A percentile compares a stretch with the other conserved stretches of the same genome.
Evolutionary conservation across 2,329 filamentous ascomycete species (phyloP).

Genomic region (Septoria linicola): DNA sequence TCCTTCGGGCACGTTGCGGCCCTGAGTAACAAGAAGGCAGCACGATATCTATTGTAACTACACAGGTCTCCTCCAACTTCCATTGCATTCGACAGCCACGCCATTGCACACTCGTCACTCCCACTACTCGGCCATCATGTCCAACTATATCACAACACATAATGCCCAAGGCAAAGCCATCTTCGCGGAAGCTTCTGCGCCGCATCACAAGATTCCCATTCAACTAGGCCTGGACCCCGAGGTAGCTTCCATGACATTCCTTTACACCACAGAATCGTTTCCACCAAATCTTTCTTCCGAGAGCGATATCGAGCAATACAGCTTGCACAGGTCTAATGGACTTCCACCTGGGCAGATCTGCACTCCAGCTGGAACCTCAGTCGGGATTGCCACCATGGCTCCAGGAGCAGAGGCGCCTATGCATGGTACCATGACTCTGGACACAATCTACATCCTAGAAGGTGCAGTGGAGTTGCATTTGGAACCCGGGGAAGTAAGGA

Average conservation of each 20-base stretch:
- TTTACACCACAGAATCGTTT: slow-evolving; percentile 18
- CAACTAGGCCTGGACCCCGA: slow-evolving; percentile 3
- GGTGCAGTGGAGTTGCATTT: slow-evolving; percentile 21
- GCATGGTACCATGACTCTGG: slow-evolving; percentile 25
- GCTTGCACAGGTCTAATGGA: slow-evolving; percentile 14
- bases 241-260: slow-evolving; percentile 7
- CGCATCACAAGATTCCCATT: slow-evolving; percentile 11
- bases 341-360: slow-evolving; percentile 3
- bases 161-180: slow-evolving; percentile 21
- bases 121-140: slow-evolving; percentile 18
- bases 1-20: too few relatives aligned
- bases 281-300: slow-evolving; percentile 17
- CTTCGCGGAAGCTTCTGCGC: slow-evolving; percentile 13
- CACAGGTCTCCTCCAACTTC: background rate
- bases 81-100: too few relatives aligned
- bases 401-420: background rate
- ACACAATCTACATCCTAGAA: slow-evolving; percentile 20
- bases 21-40: too few relatives aligned
- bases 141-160: slow-evolving; percentile 28
- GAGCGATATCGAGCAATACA: slow-evolving; percentile 25
- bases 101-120: too few relatives aligned
- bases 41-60: too few relatives aligned
- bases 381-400: slow-evolving; percentile 14
- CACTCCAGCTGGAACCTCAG: slow-evolving; percentile 12
- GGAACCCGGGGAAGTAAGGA: slow-evolving; percentile 22